phyloP scores from a whole-genome alignment of 768 basidiomycete genomes.

The Hydnomerulius pinastri region DNA sequence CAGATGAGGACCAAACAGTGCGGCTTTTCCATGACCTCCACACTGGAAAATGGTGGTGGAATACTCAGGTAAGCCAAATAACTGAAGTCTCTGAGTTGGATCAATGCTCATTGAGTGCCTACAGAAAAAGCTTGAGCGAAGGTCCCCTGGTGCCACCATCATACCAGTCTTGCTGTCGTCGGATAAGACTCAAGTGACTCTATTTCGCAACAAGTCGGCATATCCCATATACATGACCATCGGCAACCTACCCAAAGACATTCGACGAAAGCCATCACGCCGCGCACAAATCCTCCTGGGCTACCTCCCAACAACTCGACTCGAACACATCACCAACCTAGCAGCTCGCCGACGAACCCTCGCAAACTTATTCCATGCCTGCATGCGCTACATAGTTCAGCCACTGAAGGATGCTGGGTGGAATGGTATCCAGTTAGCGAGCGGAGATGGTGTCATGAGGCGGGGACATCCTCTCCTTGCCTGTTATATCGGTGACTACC shows the following conservation, averaged over 20 bases:
- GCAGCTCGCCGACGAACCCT: constrained; percentile 25
- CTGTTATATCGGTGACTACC: constrained; percentile 21
- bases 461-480: constrained; percentile 32
- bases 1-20: constrained; percentile 23
- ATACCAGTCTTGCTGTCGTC: constrained; percentile 28
- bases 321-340: constrained; percentile 14
- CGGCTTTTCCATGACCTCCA: constrained; percentile 44
- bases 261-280: constrained; percentile 36
- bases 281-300: constrained; percentile 39
- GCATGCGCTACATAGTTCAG: constrained; percentile 29
- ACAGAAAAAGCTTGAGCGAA: constrained; percentile 15
- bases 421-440: constrained; percentile 32
- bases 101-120: not conserved
- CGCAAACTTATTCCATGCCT: constrained; percentile 40
- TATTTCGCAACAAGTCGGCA: constrained; percentile 20
- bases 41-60: constrained; percentile 56
- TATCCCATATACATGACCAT: constrained; percentile 32
- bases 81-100: not conserved
- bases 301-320: constrained; percentile 39
- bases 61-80: constrained; percentile 44
- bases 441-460: constrained; percentile 39
- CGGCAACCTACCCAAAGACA: constrained; percentile 43
- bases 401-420: constrained; percentile 32
- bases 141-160: constrained; percentile 4
- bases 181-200: constrained; percentile 10